Evolutionary conservation across 306 rosid genomes (phyloP).

Genomic region (Luffa aegyptiaca): DNA sequence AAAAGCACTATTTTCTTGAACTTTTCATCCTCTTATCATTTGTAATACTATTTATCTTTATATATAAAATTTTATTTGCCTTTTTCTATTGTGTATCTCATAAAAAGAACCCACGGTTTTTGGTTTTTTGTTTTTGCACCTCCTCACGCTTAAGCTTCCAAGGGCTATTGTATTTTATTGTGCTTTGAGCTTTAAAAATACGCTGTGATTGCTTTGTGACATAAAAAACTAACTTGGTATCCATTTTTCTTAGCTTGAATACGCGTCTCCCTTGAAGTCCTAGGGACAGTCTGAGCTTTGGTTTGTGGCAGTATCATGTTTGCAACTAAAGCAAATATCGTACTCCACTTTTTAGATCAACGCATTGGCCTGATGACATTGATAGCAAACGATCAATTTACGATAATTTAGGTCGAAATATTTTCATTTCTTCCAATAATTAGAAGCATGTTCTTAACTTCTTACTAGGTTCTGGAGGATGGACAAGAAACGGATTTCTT

Average conservation of each 20-base stretch:
- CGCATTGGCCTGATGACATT: background rate
- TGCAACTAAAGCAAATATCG: background rate
- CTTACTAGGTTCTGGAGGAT: conserved; percentile 38
- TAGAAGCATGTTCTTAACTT: conserved; percentile 15
- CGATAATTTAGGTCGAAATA: background rate
- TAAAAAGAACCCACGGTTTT: too few species aligned
- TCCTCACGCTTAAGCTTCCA: too few species aligned
- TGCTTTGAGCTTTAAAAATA: too few species aligned
- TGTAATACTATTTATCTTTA: too few species aligned
- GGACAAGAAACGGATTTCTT: conserved; percentile 19
- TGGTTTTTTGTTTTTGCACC: too few species aligned
- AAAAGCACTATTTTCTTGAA: too few species aligned
- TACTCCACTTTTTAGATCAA: background rate
- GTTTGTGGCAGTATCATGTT: background rate
- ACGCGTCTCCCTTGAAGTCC: background rate
- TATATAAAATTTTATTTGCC: too few species aligned
- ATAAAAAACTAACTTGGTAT: background rate
- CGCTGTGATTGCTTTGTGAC: background rate
- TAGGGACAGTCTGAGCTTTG: background rate
- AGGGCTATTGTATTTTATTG: too few species aligned
- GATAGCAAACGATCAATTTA: background rate
- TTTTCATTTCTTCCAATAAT: background rate
- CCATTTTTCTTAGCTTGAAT: background rate
- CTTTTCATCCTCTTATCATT: too few species aligned
- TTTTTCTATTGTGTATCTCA: too few species aligned